Base-by-base conservation (phyloP, 208 protist species). In the Novymonas esmeraldas region DNA sequence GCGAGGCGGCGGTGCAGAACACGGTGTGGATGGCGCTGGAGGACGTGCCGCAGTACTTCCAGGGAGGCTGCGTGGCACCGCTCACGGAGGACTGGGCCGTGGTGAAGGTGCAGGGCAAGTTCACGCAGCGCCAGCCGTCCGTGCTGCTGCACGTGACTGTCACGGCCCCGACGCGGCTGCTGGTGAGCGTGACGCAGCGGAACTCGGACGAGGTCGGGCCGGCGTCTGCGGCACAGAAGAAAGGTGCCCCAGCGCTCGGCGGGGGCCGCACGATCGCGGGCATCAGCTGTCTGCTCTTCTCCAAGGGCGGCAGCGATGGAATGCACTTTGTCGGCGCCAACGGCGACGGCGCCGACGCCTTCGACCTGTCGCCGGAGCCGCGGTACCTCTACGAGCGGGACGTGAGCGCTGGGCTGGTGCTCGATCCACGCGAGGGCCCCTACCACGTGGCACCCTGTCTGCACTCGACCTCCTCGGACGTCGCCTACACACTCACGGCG, bases 21-120 rank as follows among this genome's bases (percentile, higher is more conserved):
- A 46, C 54, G 26, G 57, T 86, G 45, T 94, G 84, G 83, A 94
- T 94, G 89, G 81, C 73, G 36, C 69, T 70, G 34, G 55, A 70
- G 29, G 79, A 87, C 55, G 49, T 89, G 16, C 55, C 82, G 22
- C 58, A 82, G 59, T 92, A 81, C 70, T 94, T 94, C 46, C 69
- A 78, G 55, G 69, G 70, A 22, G 88, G 84, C 51, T 76, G 56
- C 42, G 54, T 85, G n/a, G 50, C 72, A 16, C 89, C 78, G 58
- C 57, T 70, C 46, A 36, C 73, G 29, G 7, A 2, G 1, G 61
- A 50, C 33, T 60, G 60, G 34, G 59, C 57, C 18, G 67, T 71
- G 31, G 63, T 87, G 59, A 72, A 84, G n/a, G 64, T 79, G 34
- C 63, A 63, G 34, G 65, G 81, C 10, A 11, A 4, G 31, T 91